A percentile compares a stretch with the other conserved stretches of the same genome.
These are phyloP conservation scores for Ustilago loliicola DNA, from an alignment of 1,284 basidiomycete species.

Conservation along the genomic window DNA sequence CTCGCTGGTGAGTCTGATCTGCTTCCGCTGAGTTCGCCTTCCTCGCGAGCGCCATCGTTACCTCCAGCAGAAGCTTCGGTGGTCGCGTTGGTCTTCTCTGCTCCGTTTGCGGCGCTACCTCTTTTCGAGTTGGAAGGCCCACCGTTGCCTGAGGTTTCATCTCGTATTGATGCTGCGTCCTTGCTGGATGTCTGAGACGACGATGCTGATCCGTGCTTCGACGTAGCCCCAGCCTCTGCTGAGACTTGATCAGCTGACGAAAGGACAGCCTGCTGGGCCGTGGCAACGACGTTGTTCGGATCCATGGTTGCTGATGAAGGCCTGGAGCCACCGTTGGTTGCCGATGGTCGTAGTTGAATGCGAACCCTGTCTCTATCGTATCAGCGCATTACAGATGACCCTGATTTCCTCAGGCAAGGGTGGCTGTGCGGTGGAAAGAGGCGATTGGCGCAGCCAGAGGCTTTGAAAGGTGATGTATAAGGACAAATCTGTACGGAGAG, in stretches of 20 bases:
- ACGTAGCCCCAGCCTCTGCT: neutral
- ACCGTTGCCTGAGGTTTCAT: neutral
- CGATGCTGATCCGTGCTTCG: neutral
- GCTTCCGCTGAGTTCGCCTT: neutral
- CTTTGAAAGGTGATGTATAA: neutral
- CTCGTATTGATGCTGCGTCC: neutral
- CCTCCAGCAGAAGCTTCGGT: neutral
- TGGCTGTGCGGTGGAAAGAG: neutral
- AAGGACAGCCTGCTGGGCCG: slow-evolving; percentile 26
- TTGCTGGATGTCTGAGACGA: neutral
- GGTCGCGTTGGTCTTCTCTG: neutral
- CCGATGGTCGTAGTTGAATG: slow-evolving; percentile 12
- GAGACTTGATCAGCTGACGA: slow-evolving; percentile 14
- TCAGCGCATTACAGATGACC: slow-evolving; percentile 3
- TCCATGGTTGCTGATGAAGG: slow-evolving; percentile 12
- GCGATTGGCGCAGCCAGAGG: neutral
- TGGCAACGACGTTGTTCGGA: slow-evolving; percentile 15
- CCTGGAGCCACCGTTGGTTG: neutral
- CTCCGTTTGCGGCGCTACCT: neutral
- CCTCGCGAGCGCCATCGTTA: neutral
- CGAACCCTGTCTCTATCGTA: neutral
- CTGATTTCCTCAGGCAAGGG: neutral
- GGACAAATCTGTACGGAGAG: neutral
- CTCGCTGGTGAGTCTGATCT: neutral
- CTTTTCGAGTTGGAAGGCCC: slow-evolving; percentile 1